Conservation (phyloP, 2,329 filamentous ascomycete species). For the Septoria linicola region DNA sequence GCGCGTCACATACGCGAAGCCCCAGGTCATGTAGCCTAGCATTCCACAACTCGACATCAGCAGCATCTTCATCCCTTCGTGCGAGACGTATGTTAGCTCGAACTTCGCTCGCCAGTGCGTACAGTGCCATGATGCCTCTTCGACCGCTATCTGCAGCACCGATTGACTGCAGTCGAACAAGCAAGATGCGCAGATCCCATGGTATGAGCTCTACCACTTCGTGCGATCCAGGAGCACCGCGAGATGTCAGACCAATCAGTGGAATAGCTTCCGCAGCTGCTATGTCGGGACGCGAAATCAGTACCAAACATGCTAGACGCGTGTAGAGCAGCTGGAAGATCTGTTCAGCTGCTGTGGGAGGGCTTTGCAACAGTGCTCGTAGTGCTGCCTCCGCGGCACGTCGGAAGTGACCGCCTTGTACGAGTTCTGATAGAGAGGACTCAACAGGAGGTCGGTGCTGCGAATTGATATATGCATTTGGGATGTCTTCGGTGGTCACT, state of each 20-base stretch:
- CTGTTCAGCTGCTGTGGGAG: constrained; percentile 58
- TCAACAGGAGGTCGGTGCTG: constrained; percentile 62
- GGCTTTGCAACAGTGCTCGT: constrained; percentile 43
- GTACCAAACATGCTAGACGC: constrained; percentile 75
- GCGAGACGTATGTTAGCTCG: constrained; percentile 31
- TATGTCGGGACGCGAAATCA: constrained; percentile 64
- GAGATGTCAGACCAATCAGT: constrained; percentile 55
- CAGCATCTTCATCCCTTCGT: constrained; percentile 53
- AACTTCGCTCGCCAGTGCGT: constrained; percentile 64
- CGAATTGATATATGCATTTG: constrained; percentile 67
- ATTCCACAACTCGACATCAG: constrained; percentile 67
- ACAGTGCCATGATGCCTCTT: constrained; percentile 83
- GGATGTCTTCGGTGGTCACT: constrained; percentile 62
- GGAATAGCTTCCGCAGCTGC: constrained; percentile 62
- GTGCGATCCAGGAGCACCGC: constrained; percentile 51
- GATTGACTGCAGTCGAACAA: constrained; percentile 79
- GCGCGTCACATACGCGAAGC: constrained; percentile 59
- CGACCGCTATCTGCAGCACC: constrained; percentile 81
- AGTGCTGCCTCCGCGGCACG: constrained; percentile 49
- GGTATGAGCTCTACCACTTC: constrained; percentile 68
- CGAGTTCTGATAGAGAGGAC: constrained; percentile 65
- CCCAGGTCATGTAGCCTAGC: constrained; percentile 72
- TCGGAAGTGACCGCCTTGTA: constrained; percentile 74
- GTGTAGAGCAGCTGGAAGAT: constrained; percentile 80
- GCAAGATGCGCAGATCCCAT: constrained; percentile 81